phyloP scores from a whole-genome alignment of 441 rosid genomes.

The Populus hybrid region DNA sequence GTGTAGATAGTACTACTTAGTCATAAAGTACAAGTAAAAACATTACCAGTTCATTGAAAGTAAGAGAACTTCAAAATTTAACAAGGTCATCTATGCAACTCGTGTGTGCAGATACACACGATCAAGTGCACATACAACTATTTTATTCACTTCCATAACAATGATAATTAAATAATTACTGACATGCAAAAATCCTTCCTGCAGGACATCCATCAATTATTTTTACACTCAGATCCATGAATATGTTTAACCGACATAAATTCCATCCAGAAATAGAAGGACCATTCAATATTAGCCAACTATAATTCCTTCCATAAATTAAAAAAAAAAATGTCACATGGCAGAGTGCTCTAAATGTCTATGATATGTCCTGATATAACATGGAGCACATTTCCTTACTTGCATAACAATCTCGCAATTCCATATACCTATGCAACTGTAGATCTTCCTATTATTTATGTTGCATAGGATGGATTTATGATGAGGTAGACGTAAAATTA shows the following conservation, averaged over 20 bases:
- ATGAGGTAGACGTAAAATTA: background rate
- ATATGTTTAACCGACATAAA: background rate
- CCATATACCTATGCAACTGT: background rate
- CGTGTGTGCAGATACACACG: background rate
- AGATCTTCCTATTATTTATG: background rate
- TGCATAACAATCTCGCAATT: background rate
- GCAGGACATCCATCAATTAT: background rate
- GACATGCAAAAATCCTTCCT: constrained; percentile 1
- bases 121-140: background rate
- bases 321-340: background rate
- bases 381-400: background rate
- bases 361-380: background rate
- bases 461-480: background rate
- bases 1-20: background rate
- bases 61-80: background rate
- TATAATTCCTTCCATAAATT: background rate
- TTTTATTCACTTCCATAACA: background rate
- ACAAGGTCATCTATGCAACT: background rate
- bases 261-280: background rate
- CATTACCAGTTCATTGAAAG: background rate
- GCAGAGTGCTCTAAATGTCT: background rate
- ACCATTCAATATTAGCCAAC: background rate
- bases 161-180: background rate
- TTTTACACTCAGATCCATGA: background rate
- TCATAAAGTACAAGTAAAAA: background rate